A percentile compares a stretch with the other conserved stretches of the same genome.
Evolutionary conservation across 257 asterid species (phyloP).

Genomic region (Capsicum pubescens): DNA sequence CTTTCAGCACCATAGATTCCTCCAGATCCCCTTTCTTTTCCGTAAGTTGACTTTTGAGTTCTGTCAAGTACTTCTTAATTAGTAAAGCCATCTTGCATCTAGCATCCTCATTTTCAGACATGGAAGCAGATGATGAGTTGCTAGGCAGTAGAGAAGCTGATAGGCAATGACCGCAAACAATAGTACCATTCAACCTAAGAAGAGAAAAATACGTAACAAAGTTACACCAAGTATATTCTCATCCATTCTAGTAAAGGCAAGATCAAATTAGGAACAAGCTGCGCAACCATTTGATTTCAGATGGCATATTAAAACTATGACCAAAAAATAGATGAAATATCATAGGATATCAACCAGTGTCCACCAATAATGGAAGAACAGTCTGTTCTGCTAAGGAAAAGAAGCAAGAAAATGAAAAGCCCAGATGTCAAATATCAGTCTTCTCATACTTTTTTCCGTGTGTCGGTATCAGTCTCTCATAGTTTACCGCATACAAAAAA

Average conservation of each 20-base stretch:
- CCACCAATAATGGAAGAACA: not conserved
- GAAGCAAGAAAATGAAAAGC: not conserved
- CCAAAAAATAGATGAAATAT: conserved; percentile 23
- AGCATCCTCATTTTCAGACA: conserved; percentile 35
- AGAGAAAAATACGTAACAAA: conserved; percentile 19
- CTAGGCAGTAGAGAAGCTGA: conserved; percentile 41
- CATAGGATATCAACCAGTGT: conserved; percentile 3
- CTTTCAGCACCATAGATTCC: conserved; percentile 33
- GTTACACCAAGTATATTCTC: not conserved
- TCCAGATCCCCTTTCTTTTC: conserved; percentile 26
- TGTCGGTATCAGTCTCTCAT: not conserved
- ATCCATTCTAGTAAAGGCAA: not conserved
- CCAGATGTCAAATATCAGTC: conserved; percentile 16
- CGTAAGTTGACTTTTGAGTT: conserved; percentile 22
- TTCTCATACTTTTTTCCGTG: not conserved
- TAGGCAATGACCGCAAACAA: conserved; percentile 42
- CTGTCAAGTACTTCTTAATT: conserved; percentile 25
- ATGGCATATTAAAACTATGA: not conserved
- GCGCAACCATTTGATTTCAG: not conserved
- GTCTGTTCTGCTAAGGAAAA: not conserved
- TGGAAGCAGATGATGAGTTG: conserved; percentile 30
- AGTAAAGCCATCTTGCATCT: conserved; percentile 34
- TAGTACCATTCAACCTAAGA: conserved; percentile 48
- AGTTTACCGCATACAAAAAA: conserved; percentile 9
- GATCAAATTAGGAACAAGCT: conserved; percentile 30